Evolutionary conservation across 352 stramenopile genomes (phyloP), one percentile per base, ranked within the genome.

Genomic region (Aphanomyces euteiches): DNA sequence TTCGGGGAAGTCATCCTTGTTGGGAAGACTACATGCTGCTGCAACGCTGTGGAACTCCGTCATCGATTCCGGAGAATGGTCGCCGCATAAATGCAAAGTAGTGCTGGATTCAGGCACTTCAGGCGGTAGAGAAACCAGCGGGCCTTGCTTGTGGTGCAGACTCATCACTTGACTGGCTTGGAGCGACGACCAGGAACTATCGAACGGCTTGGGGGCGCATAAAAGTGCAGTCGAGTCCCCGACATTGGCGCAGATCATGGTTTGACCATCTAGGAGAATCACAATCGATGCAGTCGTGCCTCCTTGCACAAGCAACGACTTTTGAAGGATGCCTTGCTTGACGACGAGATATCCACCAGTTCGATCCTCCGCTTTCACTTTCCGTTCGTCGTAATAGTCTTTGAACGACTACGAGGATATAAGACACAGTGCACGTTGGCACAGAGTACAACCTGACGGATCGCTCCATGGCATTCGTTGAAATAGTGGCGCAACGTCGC

Each of bases 261-360:
- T 71, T 7, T 80, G 81, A 17, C 84, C 81, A 40, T 85, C 80
- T 6, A 95, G 72, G 5, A 97, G 64, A 19, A 95, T 88, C 1
- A 93, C 79, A 15, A 97, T 66, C 1, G 87, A 94, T 28, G 85
- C 90, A 0, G 85, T 96, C 36, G 90, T 96, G 56, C 91, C 91
- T 7, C 91, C 91, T n/a, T 95, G 91, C 39, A 96, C 82, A 61
- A 89, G 96, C 5, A 81, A 74, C n/a, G 77, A 74, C 66, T 81
- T 78, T 1, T 79, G 76, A 28, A 92, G 47, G 3, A 70, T 54
- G 17, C 43, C 53, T 61, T 54, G 64, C 39, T 70, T 70, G 10
- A 70, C 53, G 38, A 70, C 76, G 5, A 96, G 65, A 58, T 83
- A 93, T 0, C 85, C 87, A 43, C 80, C 82, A 0, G 77, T 65